A percentile compares a stretch with the other conserved stretches of the same genome.
phyloP scores from a whole-genome alignment of 192 early-diverging fungal species.

The Lobosporangium transversale region DNA sequence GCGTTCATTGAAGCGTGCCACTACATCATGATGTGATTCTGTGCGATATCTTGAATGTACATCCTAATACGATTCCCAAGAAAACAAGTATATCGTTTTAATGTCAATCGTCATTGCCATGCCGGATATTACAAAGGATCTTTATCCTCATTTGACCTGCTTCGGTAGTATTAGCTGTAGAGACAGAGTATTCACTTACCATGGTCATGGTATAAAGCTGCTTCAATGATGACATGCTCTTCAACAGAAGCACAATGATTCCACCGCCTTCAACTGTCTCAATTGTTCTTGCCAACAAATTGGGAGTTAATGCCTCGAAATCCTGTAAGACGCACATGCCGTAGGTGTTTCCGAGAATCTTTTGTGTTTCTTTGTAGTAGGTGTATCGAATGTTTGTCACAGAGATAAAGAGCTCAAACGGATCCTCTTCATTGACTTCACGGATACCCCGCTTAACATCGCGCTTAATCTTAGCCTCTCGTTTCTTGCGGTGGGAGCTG shows the following conservation, averaged over 20 bases:
- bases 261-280: slow-evolving; percentile 99
- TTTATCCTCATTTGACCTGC: too few relatives aligned
- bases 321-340: slow-evolving; percentile 99
- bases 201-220: slow-evolving; percentile 99
- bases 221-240: slow-evolving; percentile 95
- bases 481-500: slow-evolving; percentile 94
- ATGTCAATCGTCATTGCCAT: too few relatives aligned
- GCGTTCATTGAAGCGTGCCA: slow-evolving; percentile 97
- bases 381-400: slow-evolving; percentile 97
- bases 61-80: too few relatives aligned
- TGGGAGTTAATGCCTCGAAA: slow-evolving; percentile 98
- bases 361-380: slow-evolving; percentile 99
- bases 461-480: slow-evolving; percentile 94
- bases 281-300: slow-evolving; percentile 94
- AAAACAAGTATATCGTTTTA: too few relatives aligned
- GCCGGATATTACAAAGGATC: too few relatives aligned
- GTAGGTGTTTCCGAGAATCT: slow-evolving; percentile 97
- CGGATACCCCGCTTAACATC: slow-evolving; percentile 92
- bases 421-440: slow-evolving; percentile 94
- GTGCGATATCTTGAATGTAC: slow-evolving; percentile 96
- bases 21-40: slow-evolving; percentile 91
- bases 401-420: slow-evolving; percentile 98
- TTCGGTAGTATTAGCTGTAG: too few relatives aligned
- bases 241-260: slow-evolving; percentile 90
- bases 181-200: slow-evolving; percentile 64